These are phyloP conservation scores for Neoboletus magnificus DNA, from an alignment of 768 basidiomycete genomes.

Conservation along the genomic window DNA sequence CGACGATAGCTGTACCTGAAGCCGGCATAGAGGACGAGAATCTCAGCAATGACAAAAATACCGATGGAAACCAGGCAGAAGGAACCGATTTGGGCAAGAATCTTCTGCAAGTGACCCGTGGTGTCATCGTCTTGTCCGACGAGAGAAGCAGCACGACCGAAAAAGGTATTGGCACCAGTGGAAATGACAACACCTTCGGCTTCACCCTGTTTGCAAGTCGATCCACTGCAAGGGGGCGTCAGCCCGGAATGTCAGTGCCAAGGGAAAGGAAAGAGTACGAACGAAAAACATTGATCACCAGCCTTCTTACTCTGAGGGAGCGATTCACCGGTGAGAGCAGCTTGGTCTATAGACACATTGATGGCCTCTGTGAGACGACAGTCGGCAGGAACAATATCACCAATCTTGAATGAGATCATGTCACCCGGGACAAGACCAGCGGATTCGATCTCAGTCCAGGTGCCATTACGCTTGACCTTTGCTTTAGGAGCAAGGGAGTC, in stretches of 20 bases:
- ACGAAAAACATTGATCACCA: constrained; percentile 98
- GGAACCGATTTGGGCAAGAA: constrained; percentile 95
- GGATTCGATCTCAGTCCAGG: constrained; percentile 90
- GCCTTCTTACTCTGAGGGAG: constrained; percentile 89
- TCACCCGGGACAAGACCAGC: constrained; percentile 90
- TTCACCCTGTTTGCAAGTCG: constrained; percentile 98
- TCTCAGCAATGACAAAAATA: constrained; percentile 92
- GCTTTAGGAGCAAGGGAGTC: constrained; percentile 98
- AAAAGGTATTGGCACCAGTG: constrained; percentile 97
- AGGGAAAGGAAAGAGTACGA: constrained; percentile 33
- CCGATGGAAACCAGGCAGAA: constrained; percentile 98
- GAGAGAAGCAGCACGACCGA: constrained; percentile 96
- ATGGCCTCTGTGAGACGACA: constrained; percentile 95
- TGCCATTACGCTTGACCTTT: constrained; percentile 81
- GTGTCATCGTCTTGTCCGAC: constrained; percentile 98
- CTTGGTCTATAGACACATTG: constrained; percentile 98
- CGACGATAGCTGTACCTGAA: constrained; percentile 90
- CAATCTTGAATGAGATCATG: constrained; percentile 97
- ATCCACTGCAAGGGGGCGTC: constrained; percentile 54
- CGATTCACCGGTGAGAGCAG: constrained; percentile 96
- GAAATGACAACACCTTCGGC: constrained; percentile 99
- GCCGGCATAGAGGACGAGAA: constrained; percentile 88
- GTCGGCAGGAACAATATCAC: constrained; percentile 97
- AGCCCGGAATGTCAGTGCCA: not conserved
- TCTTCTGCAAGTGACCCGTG: constrained; percentile 97